Conservation (phyloP, 2,329 filamentous ascomycete genomes). For the Zarea fungicola region DNA sequence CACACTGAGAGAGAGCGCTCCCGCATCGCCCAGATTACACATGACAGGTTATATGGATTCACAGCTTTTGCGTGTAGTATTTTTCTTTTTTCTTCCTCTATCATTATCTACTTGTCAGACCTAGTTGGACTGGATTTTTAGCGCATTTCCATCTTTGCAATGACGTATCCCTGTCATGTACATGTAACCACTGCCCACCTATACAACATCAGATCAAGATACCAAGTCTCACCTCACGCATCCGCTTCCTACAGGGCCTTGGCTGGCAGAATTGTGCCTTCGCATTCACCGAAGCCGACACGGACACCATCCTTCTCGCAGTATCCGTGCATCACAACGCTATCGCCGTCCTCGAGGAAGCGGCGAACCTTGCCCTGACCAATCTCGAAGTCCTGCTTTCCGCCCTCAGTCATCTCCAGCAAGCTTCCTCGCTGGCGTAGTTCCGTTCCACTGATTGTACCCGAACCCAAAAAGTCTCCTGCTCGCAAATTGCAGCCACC, state of each 20-base stretch:
- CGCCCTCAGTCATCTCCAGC: constrained; percentile 41
- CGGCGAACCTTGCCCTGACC: constrained; percentile 34
- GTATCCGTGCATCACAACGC: constrained; percentile 34
- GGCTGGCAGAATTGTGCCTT: constrained; percentile 25
- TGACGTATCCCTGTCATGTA: too few species aligned
- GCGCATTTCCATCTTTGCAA: too few species aligned
- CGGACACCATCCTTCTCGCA: constrained; percentile 26
- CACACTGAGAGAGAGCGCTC: too few species aligned
- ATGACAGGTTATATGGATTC: too few species aligned
- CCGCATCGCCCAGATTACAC: too few species aligned
- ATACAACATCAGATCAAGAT: too few species aligned
- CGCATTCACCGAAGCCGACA: constrained; percentile 42
- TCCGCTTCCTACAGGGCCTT: constrained; percentile 6
- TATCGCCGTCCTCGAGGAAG: constrained; percentile 44
- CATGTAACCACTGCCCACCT: too few species aligned
- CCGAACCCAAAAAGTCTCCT: constrained; percentile 63
- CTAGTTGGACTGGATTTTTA: too few species aligned
- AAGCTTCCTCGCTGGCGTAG: constrained; percentile 36
- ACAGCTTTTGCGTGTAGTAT: too few species aligned
- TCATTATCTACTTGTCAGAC: too few species aligned
- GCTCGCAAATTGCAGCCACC: constrained; percentile 65
- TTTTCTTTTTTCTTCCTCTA: too few species aligned
- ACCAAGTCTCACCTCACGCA: background rate
- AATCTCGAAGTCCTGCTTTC: constrained; percentile 38
- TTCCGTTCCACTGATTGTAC: constrained; percentile 34